Base-by-base conservation (phyloP, 352 stramenopile species). In the Phytophthora boehmeriae region DNA sequence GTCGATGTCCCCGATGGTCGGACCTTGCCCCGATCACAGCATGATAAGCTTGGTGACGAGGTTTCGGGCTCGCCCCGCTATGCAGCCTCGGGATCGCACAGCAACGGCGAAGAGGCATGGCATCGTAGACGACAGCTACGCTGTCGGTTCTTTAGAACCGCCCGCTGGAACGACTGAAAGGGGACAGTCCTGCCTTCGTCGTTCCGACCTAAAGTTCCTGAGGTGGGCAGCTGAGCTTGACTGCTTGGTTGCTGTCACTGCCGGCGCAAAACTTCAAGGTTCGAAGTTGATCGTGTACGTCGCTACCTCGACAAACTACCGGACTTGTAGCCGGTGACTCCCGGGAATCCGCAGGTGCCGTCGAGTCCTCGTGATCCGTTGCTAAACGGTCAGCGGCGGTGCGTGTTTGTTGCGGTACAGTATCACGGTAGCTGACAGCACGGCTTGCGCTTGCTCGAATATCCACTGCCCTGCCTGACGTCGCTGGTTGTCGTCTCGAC, bases 111-210 rank as follows among this genome's bases (percentile, higher is more conserved):
- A 9, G 34, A 39, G 34, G 34, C 34, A 11, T 39, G 34, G 8
- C 34, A 39, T 39, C 34, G 34, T 39, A 4, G 34, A 16, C 4
- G 34, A 3, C 34, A 39, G 14, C 3, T 8, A 9, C 10, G 10
- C 34, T 39, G 8, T 39, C 34, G 14, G 34, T 39, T 30, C 25
- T 8, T 30, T 30, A 8, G 25, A 30, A 6, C 25, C 25, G 25
- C 25, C 25, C 25, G 6, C 25, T 30, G 3, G 3, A 30, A 30
- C 6, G 25, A 30, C 6, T 6, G 20, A 23, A 17, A 55, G 30
- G n/a, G 46, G 55, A 63, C 35, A 58, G 56, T 46, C 46, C 22
- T 17, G 23, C 22, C 8, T 44, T 50, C 42, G 25, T 30, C 6
- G 25, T 60, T 59, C 49, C 55, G 45, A 36, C 55, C 36, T 27